A percentile compares a stretch with the other conserved stretches of the same genome.
Conservation (phyloP, 305 asterid species). For the Fraxinus ornus region DNA sequence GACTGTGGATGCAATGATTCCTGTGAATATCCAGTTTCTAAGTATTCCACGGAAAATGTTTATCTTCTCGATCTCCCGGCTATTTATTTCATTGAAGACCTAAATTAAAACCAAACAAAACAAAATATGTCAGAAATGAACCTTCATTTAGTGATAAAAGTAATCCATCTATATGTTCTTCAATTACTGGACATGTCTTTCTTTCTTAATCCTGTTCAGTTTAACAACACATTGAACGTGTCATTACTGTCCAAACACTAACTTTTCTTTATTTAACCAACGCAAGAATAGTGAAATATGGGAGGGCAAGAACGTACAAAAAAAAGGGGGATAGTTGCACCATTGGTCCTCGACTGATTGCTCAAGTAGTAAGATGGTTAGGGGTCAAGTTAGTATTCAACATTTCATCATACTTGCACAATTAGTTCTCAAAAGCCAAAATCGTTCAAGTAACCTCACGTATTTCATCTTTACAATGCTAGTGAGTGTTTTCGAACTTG, state of each 20-base stretch:
- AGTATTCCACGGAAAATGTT: constrained; percentile 73
- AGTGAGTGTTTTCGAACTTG: neutral
- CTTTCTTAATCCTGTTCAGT: neutral
- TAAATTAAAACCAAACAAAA: constrained; percentile 22
- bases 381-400: neutral
- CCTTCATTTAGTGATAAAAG: neutral
- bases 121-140: neutral
- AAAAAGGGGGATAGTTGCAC: neutral
- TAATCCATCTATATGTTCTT: neutral
- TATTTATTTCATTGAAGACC: constrained; percentile 96
- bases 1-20: constrained; percentile 61
- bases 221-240: neutral
- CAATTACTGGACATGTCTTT: neutral
- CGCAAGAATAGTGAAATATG: neutral
- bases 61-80: constrained; percentile 90
- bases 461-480: neutral
- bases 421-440: neutral
- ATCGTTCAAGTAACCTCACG: neutral
- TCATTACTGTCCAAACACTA: neutral
- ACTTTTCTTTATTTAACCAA: neutral
- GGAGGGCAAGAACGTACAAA: neutral
- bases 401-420: neutral
- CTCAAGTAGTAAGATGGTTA: neutral
- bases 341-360: neutral
- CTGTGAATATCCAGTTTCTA: constrained; percentile 63